Evolutionary conservation across 2,329 filamentous ascomycete genomes (phyloP), one percentile per base, ranked within the genome.

Genomic region (Cercospora berteroae): DNA sequence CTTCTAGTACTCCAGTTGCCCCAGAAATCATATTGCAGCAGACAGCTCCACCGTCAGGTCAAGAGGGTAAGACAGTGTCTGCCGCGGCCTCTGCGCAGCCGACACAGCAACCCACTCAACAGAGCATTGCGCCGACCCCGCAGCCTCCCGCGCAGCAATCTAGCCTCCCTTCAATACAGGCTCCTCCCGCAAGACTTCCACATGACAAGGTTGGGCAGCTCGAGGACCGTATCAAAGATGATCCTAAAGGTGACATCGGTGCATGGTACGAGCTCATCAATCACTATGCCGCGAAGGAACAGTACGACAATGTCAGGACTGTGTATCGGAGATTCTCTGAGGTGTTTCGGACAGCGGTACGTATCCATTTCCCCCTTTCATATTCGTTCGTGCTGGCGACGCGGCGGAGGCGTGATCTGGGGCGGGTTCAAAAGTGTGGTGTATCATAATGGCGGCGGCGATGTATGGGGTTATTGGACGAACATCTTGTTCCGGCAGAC

Each of bases 221-320:
- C 76, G 94, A 99, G 82, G 92, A 95, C 78, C 89, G 94, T 76
- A 90, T 98, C 78, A 90, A 90, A 77, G 92, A 97, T 76, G 95
- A 99, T 77, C 92, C 94, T 16, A 91, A 93, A 74, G 95, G 94
- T 76, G 94, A 97, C 74, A 88, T 95, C 80, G 91, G 95, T 78
- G 93, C 94, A 33, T 99, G 95, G 95, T 82, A 96, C 74, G 87
- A 87, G 71, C 85, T 99, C 77, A 94, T 99, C 77, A 87, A 87
- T 72, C 93, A 97, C 77, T 88, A 97, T 79, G 90, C 90, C 73
- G 89, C 87, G 75, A 91, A 90, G 74, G 91, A 91, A 80, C 92
- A 93, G 79, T 82, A 94, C 69, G 92, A 96, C 68, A 90, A 94
- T 74, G 88, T 91, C 29, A 88, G 94, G 71, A 87, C 85, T 67